phyloP scores from a whole-genome alignment of 352 stramenopile species.

The Pythium oligandrum region DNA sequence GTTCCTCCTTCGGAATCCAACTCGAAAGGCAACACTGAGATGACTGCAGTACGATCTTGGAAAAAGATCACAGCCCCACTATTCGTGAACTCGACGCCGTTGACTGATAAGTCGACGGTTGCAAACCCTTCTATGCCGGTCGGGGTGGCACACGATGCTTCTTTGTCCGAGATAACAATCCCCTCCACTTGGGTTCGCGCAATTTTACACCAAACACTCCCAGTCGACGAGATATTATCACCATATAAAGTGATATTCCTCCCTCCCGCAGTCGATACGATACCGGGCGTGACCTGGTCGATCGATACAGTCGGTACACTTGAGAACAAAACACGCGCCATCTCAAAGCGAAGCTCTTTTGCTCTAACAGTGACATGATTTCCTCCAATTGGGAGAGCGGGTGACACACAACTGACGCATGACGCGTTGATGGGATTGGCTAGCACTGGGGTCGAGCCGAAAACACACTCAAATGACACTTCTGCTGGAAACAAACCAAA shows the following conservation, averaged over 20 bases:
- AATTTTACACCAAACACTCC: constrained; percentile 6
- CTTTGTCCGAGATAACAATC: neutral
- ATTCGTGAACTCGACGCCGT: constrained; percentile 12
- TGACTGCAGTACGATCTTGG: constrained; percentile 8
- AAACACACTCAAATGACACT: neutral
- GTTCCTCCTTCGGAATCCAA: constrained; percentile 9
- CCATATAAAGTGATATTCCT: neutral
- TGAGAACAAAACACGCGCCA: too few relatives aligned
- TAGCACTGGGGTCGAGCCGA: neutral
- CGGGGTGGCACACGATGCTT: constrained; percentile 8
- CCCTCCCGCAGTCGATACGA: neutral
- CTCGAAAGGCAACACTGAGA: neutral
- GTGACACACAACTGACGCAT: too few relatives aligned
- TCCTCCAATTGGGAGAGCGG: too few relatives aligned
- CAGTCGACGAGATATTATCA: neutral
- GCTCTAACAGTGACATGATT: too few relatives aligned
- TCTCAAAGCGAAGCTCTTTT: too few relatives aligned
- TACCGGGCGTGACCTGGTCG: neutral
- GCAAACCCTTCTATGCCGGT: constrained; percentile 9
- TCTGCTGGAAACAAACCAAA: neutral
- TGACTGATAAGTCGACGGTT: constrained; percentile 12
- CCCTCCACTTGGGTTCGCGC: neutral
- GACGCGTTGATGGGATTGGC: too few relatives aligned
- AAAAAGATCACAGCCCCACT: constrained; percentile 6
- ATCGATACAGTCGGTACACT: too few relatives aligned